Evolutionary conservation across 2,329 filamentous ascomycete species (phyloP), one percentile per base, ranked within the genome.

Genomic region (Claviceps citrina): DNA sequence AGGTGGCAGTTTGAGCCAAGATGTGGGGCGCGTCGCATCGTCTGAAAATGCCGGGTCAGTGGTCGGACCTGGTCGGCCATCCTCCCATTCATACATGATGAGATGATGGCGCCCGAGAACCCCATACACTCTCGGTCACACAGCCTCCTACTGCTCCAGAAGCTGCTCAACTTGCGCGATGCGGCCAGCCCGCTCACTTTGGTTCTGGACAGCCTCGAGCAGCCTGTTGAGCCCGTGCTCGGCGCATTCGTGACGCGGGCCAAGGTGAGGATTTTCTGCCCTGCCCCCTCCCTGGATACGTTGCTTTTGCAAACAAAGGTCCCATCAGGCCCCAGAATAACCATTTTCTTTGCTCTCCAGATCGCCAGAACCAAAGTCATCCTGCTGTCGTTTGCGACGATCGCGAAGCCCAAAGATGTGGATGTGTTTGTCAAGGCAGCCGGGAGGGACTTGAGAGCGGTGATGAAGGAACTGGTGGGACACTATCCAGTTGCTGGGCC

Each of bases 161-260:
- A 85, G 54, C 66, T 94, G 2, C 68, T 94, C 46, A 84, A 78
- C 53, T 66, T 84, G 41, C 73, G 84, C 46, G 82, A 91, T 58
- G 77, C 76, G 42, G 77, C 81, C 12, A 93, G 85, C 36, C 89
- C 89, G 3, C 76, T 96, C 52, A 95, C 87, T 0, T 66, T 96
- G 20, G 62, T 95, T 3, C 68, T 94, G 42, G 89, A 96, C 59
- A 84, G 71, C 26, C 67, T 95, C 24, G 85, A 93, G 61, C 86
- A 94, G 61, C 76, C 78, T 20, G 83, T 78, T 6, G 69, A 67
- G 24, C 78, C 78, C 0, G 62, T 94, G 4, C 47, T 89, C 2
- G 62, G 66, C 15, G 86, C 94, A 58, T 84, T 89, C 58, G 73
- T 83, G 40, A 66, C 69, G 35, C 72, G 87, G 50, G 84, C 82